phyloP scores from a whole-genome alignment of 129 eudicot genomes.

The Deinandra increscens region DNA sequence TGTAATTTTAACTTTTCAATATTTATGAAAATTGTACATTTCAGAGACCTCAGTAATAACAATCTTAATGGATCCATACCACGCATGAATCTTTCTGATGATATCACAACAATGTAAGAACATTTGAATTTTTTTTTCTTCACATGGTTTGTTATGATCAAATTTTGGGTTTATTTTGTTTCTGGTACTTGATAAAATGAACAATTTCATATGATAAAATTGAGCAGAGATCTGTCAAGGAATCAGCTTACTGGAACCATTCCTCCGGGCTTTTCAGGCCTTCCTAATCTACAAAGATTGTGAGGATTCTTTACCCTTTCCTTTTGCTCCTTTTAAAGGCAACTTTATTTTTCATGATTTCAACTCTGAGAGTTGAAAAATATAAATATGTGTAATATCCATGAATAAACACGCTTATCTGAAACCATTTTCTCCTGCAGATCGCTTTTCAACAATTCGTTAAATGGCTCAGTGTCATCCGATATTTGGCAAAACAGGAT shows the following conservation, averaged over 20 bases:
- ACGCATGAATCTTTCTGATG: slow-evolving; percentile 42
- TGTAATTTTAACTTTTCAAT: not conserved
- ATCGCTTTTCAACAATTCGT: slow-evolving; percentile 61
- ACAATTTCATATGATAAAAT: slow-evolving; percentile 2
- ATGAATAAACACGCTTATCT: slow-evolving; percentile 20
- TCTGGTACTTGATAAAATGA: not conserved
- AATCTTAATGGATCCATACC: slow-evolving; percentile 71
- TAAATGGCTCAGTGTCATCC: slow-evolving; percentile 78
- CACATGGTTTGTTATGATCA: not conserved
- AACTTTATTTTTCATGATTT: not conserved
- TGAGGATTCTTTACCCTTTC: slow-evolving; percentile 42
- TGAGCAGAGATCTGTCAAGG: slow-evolving; percentile 69
- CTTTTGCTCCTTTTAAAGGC: not conserved
- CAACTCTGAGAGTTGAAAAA: not conserved
- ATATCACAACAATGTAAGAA: slow-evolving; percentile 79
- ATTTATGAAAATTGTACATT: slow-evolving; percentile 18
- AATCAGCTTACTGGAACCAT: slow-evolving; percentile 70
- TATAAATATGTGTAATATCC: not conserved
- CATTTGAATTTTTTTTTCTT: slow-evolving; percentile 13
- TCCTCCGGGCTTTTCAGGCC: slow-evolving; percentile 68
- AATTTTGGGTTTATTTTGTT: not conserved
- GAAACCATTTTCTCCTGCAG: slow-evolving; percentile 42
- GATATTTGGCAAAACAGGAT: slow-evolving; percentile 70
- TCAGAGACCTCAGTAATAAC: slow-evolving; percentile 74
- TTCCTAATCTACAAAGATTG: slow-evolving; percentile 77